These are phyloP conservation scores for Schwanniomyces sp. DNA, from an alignment of 805 yeast species.

Conservation along the genomic window DNA sequence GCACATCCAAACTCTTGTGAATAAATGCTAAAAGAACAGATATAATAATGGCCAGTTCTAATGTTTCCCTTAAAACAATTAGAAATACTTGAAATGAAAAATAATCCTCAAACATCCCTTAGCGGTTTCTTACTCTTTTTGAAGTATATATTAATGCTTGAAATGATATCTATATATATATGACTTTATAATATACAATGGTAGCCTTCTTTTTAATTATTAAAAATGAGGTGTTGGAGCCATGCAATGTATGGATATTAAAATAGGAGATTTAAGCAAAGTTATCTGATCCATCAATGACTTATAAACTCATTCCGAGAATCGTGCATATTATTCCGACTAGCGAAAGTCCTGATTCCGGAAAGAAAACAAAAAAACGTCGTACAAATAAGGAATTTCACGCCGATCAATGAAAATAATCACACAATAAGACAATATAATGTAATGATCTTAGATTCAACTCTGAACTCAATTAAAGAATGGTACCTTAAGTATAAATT, in stretches of 20 bases:
- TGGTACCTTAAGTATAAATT: too few relatives aligned
- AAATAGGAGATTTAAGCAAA: neutral
- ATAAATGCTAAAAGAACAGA: constrained; percentile 73
- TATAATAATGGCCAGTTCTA: constrained; percentile 74
- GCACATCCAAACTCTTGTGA: constrained; percentile 47
- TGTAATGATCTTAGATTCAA: too few relatives aligned
- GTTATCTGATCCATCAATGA: constrained; percentile 11
- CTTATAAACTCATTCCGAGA: neutral
- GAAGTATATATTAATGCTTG: neutral
- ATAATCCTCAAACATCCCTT: constrained; percentile 27
- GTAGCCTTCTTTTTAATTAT: constrained; percentile 5
- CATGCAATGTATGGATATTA: neutral
- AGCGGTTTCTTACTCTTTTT: neutral
- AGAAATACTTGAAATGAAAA: constrained; percentile 76
- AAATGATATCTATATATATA: constrained; percentile 44
- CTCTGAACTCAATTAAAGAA: too few relatives aligned
- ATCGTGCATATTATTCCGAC: neutral
- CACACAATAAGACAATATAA: too few relatives aligned
- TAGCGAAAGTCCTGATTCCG: neutral
- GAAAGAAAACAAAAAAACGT: neutral
- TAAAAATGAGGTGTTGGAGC: neutral
- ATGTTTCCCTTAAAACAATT: constrained; percentile 69
- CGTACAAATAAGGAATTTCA: too few relatives aligned
- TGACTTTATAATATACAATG: constrained; percentile 62
- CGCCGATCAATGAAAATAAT: too few relatives aligned